These are phyloP conservation scores for Salix dunnii DNA, from an alignment of 345 rosid genomes.

Conservation along the genomic window DNA sequence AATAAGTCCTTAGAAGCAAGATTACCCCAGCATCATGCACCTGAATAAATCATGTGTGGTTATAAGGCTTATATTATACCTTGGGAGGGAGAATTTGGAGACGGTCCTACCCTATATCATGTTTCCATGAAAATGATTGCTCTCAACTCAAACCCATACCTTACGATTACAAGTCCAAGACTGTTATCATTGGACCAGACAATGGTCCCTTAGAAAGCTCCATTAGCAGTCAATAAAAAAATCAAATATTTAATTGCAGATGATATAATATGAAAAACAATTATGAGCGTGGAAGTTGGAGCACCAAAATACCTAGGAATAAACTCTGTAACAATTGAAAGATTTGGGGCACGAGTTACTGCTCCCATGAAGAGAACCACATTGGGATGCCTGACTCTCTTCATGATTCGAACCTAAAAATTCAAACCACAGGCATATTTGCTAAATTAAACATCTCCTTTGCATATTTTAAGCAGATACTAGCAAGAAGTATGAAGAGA, in stretches of 20 bases:
- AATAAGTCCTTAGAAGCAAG: background rate
- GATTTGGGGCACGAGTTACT: conserved; percentile 85
- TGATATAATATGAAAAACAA: background rate
- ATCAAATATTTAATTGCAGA: background rate
- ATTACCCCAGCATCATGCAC: background rate
- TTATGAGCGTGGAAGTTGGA: conserved; percentile 9
- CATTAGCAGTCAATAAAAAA: background rate
- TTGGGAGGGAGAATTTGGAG: background rate
- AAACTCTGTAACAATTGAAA: conserved; percentile 89
- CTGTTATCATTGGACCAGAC: background rate
- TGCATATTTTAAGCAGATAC: background rate
- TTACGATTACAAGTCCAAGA: background rate
- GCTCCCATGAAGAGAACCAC: conserved; percentile 99
- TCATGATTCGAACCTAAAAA: conserved; percentile 75
- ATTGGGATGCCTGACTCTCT: conserved; percentile 83
- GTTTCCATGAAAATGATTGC: background rate
- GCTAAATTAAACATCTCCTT: background rate
- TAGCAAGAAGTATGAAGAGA: background rate
- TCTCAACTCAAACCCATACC: background rate
- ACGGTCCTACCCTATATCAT: background rate
- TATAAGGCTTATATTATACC: background rate
- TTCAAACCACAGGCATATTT: conserved; percentile 9
- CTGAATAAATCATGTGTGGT: background rate
- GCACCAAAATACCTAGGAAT: conserved; percentile 66
- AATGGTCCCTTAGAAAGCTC: background rate